Conservation (phyloP, 2,329 filamentous ascomycete genomes). For the Alternaria hordeiaustralica region DNA sequence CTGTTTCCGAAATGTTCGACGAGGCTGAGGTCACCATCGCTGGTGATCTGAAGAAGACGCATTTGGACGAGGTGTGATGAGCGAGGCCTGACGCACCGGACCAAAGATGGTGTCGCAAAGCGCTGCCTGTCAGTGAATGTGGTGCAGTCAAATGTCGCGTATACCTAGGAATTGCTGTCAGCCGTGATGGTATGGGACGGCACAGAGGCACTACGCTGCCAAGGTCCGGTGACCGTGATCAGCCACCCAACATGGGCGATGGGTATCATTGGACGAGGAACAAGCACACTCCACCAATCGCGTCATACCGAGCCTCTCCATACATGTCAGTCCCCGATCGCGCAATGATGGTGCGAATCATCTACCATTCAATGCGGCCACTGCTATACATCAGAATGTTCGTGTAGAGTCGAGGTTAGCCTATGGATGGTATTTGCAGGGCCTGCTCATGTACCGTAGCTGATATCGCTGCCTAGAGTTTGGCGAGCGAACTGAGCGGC, state of each 20-base stretch:
- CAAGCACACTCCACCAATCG: background rate
- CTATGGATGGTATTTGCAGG: background rate
- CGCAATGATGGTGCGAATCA: background rate
- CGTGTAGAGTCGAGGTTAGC: background rate
- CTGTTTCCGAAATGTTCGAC: background rate
- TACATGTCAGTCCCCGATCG: background rate
- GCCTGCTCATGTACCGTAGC: background rate
- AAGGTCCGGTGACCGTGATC: background rate
- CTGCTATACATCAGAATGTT: background rate
- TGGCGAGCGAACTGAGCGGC: background rate
- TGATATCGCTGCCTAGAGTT: background rate
- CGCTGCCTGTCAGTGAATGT: background rate
- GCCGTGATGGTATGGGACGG: background rate
- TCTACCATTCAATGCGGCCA: background rate
- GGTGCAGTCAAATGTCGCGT: background rate
- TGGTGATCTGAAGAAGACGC: background rate
- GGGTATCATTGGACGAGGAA: background rate
- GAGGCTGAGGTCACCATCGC: background rate
- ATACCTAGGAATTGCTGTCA: background rate
- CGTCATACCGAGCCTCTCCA: background rate
- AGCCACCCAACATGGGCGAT: background rate
- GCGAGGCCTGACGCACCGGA: background rate
- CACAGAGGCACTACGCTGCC: background rate
- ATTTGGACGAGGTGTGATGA: background rate
- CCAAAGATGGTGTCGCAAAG: background rate